Base-by-base conservation (phyloP, 257 asterid genomes). In the Anisodus acutangulus region DNA sequence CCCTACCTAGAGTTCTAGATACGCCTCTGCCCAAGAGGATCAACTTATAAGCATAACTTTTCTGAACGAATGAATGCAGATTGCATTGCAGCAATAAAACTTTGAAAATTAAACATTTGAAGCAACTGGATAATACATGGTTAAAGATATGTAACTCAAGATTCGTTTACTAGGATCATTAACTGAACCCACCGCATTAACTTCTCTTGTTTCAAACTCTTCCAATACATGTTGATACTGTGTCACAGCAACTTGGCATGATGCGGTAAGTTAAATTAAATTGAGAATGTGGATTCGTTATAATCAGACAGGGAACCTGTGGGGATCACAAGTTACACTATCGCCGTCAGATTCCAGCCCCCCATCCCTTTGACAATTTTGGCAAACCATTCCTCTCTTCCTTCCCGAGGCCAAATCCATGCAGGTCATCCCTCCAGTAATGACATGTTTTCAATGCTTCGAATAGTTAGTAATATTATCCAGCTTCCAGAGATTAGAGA, bases 71-170 rank as follows among this genome's bases (percentile, higher is more conserved):
- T 19, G 80, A 74, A 74, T 5, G 60, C 58, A 71, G 26, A 43
- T n/a, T 71, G 58, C 58, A 43, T 3, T 43, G 37, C 60, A 51
- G 15, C 43, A 76, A 26, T 3, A 3, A 3, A 76, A 13, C 64
- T 51, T 31, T 35, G 81, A 49, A 49, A 74, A 11, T 16, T 17
- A 41, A 70, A 43, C 8, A 41, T 49, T n/a, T 22, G 45, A 76
- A 51, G 19, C 81, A 51, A 76, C 19, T 12, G 62, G 8, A 51
- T 9, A 51, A 22, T 26, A 76, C 62, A 51, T 51, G 47, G 19
- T 76, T 51, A 22, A 47, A 47, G 80, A 72, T 5, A 47, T 19
- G 80, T 72, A 72, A 47, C 80, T 76, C 13, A 8, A 22, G 81
- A 76, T 22, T 13, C 47, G 2, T 76, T 76, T 51, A 76, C 3